Base-by-base conservation (phyloP, 176 grass and related monocot genomes). In the Elaeis guineensis region DNA sequence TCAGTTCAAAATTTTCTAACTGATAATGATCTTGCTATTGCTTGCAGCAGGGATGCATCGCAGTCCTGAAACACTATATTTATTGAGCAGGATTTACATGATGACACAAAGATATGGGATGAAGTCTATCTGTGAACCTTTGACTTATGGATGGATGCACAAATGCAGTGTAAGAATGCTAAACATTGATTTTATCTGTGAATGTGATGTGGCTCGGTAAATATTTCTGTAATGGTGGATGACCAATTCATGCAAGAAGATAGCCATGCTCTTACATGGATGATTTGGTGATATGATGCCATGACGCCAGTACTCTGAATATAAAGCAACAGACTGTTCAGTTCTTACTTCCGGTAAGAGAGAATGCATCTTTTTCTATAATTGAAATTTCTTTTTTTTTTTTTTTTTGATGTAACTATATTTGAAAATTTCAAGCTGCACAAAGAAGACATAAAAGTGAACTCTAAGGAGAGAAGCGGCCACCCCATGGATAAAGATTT, bases 401-500 rank as follows among this genome's bases (percentile, higher is more conserved):
- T 30, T 30, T 6, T 30, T 30, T 6, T 6, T 30, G 28, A 30
- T 64, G 50, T 16, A 57, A 18, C 54, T 48, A 50, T 62, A 30
- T 49, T 23, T 50, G 19, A n/a, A 26, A 70, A 16, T 53, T 82
- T 30, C 28, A 63, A 88, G 84, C 80, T 94, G 80, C 62, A 94
- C 89, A 63, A 94, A 94, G 63, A 80, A 85, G 70, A 88, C 89
- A 55, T 88, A 84, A 57, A 85, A 94, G 19, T 73, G 78, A 67
- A 94, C 73, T 80, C 89, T 85, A 51, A 94, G 80, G 59, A 94
- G 84, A 44, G 89, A 85, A 54, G 89, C 80, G 39, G 81, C 78
- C 14, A 85, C 85, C 59, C 81, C 21, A 44, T 25, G 80, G 75
- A 54, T 64, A 85, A 51, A 94, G 74, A 16, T 77, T 63, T 20